Evolutionary conservation across 768 basidiomycete genomes (phyloP).

Genomic region (Suillus sp.): DNA sequence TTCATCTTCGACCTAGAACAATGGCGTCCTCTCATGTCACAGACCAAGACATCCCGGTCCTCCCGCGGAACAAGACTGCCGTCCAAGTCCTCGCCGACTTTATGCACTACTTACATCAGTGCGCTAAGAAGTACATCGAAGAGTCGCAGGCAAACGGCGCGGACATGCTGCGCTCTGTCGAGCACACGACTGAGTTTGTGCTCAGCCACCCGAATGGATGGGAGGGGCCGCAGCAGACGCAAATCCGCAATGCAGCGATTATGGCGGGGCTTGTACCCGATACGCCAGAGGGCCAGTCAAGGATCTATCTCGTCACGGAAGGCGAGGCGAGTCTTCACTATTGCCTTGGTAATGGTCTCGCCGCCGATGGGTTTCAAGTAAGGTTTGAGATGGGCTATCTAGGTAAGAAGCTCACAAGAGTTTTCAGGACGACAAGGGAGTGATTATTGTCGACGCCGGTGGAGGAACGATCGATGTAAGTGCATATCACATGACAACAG

Average conservation of each 20-base stretch:
- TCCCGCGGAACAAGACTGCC: constrained; percentile 46
- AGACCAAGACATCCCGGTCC: constrained; percentile 39
- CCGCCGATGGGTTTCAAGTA: constrained; percentile 31
- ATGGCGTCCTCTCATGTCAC: constrained; percentile 25
- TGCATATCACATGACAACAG: constrained; percentile 47
- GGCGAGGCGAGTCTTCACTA: constrained; percentile 57
- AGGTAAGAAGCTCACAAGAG: constrained; percentile 2
- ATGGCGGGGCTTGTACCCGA: constrained; percentile 42
- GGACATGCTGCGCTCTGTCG: constrained; percentile 44
- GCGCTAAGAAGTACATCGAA: constrained; percentile 45
- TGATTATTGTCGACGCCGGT: constrained; percentile 62
- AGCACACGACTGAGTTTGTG: constrained; percentile 44
- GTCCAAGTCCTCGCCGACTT: constrained; percentile 52
- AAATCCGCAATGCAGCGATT: constrained; percentile 47
- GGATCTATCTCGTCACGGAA: constrained; percentile 50
- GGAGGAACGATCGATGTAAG: constrained; percentile 66
- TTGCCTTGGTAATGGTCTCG: constrained; percentile 42
- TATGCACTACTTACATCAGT: constrained; percentile 46
- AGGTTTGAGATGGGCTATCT: not conserved
- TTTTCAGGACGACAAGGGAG: constrained; percentile 44
- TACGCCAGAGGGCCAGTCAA: constrained; percentile 36
- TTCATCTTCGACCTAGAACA: constrained; percentile 35
- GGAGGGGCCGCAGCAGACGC: constrained; percentile 46
- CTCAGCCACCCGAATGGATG: constrained; percentile 52
- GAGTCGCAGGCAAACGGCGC: constrained; percentile 46